phyloP scores from a whole-genome alignment of 345 rosid species.

The Salix dunnii region DNA sequence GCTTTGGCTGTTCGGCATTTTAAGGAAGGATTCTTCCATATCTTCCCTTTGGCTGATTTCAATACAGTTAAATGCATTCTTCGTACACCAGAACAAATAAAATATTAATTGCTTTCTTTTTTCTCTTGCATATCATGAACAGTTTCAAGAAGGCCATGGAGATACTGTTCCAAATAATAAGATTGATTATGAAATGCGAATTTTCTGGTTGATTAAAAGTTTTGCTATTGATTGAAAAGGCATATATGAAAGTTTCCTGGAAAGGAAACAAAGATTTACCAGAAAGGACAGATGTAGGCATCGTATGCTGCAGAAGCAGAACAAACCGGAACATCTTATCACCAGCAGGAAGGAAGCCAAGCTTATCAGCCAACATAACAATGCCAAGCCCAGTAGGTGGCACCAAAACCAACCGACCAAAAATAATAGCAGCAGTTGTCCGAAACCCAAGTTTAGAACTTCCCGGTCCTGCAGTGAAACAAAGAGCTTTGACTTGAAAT shows the following conservation, averaged over 20 bases:
- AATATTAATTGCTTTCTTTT: neutral
- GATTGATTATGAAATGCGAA: neutral
- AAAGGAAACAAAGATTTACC: constrained; percentile 36
- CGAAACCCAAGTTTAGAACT: constrained; percentile 91
- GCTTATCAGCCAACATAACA: constrained; percentile 88
- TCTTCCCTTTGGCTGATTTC: neutral
- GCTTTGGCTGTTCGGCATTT: neutral
- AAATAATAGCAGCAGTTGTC: constrained; percentile 80
- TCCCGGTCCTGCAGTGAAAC: constrained; percentile 73
- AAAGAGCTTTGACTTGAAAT: constrained; percentile 9
- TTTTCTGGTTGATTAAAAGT: neutral
- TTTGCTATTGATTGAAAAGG: neutral
- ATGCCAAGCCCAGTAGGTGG: constrained; percentile 91
- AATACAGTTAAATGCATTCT: neutral
- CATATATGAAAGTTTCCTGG: neutral
- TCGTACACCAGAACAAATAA: neutral
- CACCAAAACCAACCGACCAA: constrained; percentile 73
- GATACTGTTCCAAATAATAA: neutral
- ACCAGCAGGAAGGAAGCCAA: constrained; percentile 88
- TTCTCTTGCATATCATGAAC: neutral
- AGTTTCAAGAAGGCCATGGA: neutral
- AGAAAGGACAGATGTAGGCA: constrained; percentile 97
- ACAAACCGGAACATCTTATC: constrained; percentile 97
- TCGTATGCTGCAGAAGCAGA: constrained; percentile 84
- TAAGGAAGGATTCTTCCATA: neutral